Percentiles rank a stretch among this genome's conserved stretches.
Evolutionary conservation across 2,329 filamentous ascomycete genomes (phyloP).

Genomic region (Ambrosiella xylebori): DNA sequence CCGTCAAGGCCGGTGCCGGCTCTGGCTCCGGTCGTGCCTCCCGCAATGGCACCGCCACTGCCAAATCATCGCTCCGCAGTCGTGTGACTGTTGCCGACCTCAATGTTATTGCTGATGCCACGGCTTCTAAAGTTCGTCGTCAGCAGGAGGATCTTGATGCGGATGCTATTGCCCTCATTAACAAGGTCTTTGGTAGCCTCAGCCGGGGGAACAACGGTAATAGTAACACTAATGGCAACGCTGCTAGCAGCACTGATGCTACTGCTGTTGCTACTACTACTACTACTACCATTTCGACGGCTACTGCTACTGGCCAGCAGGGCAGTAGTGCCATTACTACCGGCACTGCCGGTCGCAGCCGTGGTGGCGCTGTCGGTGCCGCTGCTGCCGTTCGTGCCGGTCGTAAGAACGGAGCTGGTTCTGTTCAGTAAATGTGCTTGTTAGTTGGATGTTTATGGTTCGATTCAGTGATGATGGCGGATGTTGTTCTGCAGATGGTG

Average conservation of each 20-base stretch:
- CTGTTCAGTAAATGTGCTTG: not conserved
- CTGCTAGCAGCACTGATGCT: no score
- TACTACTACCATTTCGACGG: no score
- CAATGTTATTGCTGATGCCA: not conserved
- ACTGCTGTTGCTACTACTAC: no score
- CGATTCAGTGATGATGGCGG: not conserved
- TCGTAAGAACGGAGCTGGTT: not conserved
- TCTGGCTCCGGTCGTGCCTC: not conserved
- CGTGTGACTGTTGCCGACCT: not conserved
- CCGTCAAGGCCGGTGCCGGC: constrained; percentile 20
- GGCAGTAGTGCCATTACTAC: no score
- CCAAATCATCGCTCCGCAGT: not conserved
- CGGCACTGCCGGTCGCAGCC: not conserved
- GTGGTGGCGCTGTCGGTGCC: not conserved
- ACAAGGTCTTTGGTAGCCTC: not conserved
- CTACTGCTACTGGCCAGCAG: not conserved
- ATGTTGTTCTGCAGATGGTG: no score
- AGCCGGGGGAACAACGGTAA: not conserved
- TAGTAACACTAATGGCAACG: not conserved
- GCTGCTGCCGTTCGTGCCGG: not conserved
- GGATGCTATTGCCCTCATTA: not conserved
- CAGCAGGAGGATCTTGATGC: not conserved
- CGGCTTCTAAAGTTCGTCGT: not conserved
- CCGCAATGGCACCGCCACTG: constrained; percentile 18
- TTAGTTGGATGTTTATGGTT: not conserved